Conservation (phyloP, 805 yeast species). For the Cephaloascus albidus region DNA sequence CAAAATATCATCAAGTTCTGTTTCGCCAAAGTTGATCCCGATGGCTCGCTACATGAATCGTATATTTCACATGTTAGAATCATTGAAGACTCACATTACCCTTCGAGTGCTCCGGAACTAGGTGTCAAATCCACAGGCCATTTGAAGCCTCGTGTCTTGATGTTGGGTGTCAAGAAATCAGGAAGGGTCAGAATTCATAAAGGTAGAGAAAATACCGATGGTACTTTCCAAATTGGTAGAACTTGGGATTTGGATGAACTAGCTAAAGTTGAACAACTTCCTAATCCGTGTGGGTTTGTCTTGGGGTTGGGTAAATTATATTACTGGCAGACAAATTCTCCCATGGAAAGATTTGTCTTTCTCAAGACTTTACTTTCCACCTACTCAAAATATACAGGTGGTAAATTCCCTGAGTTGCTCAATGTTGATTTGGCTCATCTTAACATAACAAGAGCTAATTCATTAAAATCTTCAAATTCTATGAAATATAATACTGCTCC, state of each 20-base stretch:
- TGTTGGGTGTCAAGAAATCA: constrained; percentile 50
- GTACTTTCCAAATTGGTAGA: constrained; percentile 80
- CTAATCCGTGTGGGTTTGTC: constrained; percentile 44
- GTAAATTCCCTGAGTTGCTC: constrained; percentile 41
- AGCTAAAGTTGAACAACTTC: constrained; percentile 43
- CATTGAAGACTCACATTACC: constrained; percentile 64
- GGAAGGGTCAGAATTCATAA: constrained; percentile 73
- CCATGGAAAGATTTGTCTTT: constrained; percentile 52
- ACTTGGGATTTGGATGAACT: constrained; percentile 84
- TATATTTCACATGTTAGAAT: constrained; percentile 73
- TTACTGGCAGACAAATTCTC: constrained; percentile 67
- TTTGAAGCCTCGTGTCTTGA: constrained; percentile 50
- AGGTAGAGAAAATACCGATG: constrained; percentile 72
- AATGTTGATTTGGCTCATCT: constrained; percentile 35
- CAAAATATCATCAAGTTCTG: constrained; percentile 36
- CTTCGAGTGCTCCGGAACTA: constrained; percentile 61
- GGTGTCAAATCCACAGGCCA: constrained; percentile 31
- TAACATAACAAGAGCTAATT: background rate
- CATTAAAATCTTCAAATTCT: background rate
- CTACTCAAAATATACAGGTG: constrained; percentile 46
- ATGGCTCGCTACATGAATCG: constrained; percentile 36
- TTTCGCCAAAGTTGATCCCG: constrained; percentile 34
- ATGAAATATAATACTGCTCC: background rate
- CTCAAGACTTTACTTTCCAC: constrained; percentile 43
- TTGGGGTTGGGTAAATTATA: constrained; percentile 66